Base-by-base conservation (phyloP, 495 filamentous ascomycete species). In the Penicillium arizonense region DNA sequence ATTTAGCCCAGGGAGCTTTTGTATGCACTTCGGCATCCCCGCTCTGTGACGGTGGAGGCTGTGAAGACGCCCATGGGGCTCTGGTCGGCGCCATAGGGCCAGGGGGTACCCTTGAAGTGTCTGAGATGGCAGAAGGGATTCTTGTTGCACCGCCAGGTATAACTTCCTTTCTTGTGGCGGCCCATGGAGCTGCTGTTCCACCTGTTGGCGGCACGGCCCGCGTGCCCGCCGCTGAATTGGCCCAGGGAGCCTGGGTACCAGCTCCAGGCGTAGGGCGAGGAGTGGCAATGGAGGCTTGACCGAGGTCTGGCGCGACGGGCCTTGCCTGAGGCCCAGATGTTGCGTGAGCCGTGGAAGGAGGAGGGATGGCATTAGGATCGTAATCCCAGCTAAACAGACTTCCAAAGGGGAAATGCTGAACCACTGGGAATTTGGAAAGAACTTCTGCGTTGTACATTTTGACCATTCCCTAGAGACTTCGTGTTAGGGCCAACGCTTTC, bases 361-460 rank as follows among this genome's bases (percentile, higher is more conserved):
- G 74, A 1, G 58, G 48, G 2, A 71, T 43, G 0, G 87, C 86
- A 50, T 79, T 71, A 0, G 89, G 87, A 61, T 95, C 87, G 42
- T 71, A 72, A 12, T 94, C 88, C 88, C 89, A 96, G 52, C 77
- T 82, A 65, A 95, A 94, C 9, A 97, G 70, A 28, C 85, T 88
- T 28, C 92, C 92, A 53, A 88, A 87, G 7, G 74, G 79, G 53
- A 88, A 88, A 59, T 88, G 85, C 60, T 88, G 85, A 20, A 88
- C 82, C 14, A 87, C 85, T 1, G 85, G 85, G 57, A 86, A 88
- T 56, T 87, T 88, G 4, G 81, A 82, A 16, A 88, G 72, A 12
- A 87, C 84, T 64, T 88, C 85, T 0, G 80, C 84, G 45, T 82
- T 80, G 62, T 86, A 88, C 85, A 88, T 88, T 64, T 87, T 88